These are phyloP conservation scores for Spathaspora girioi DNA, from an alignment of 805 yeast species.

Conservation along the genomic window DNA sequence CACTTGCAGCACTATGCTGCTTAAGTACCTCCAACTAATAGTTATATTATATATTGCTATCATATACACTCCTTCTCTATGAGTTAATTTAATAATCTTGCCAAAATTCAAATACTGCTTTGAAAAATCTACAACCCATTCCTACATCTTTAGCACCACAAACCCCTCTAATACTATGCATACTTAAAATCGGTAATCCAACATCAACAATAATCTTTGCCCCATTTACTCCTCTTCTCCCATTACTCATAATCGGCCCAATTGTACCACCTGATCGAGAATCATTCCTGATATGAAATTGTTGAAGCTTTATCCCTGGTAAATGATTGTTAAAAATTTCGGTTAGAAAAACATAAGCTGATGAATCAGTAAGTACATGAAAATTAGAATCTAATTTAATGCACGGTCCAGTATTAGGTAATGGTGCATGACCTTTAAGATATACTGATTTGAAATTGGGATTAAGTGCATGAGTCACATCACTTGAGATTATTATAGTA, in stretches of 20 bases:
- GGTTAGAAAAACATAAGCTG: conserved; percentile 22
- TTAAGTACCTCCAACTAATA: too few species aligned
- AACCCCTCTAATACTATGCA: conserved; percentile 39
- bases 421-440: conserved; percentile 30
- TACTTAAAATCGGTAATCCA: conserved; percentile 39
- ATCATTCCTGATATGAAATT: conserved; percentile 39
- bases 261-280: conserved; percentile 41
- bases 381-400: conserved; percentile 34
- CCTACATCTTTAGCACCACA: conserved; percentile 39
- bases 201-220: conserved; percentile 30
- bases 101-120: conserved; percentile 30
- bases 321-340: conserved; percentile 16
- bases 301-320: conserved; percentile 26
- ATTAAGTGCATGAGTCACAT: conserved; percentile 41
- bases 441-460: conserved; percentile 35
- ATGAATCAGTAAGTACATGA: conserved; percentile 36
- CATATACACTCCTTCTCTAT: too few species aligned
- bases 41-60: too few species aligned
- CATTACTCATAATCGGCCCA: conserved; percentile 38
- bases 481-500: conserved; percentile 36
- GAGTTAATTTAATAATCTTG: neutral
- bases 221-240: conserved; percentile 21
- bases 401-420: conserved; percentile 37
- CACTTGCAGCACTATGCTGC: too few species aligned
- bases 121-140: conserved; percentile 31